Percentiles rank a stretch among this genome's conserved stretches.
These are phyloP conservation scores for Pestalotiopsis fici DNA, from an alignment of 2,329 filamentous ascomycete species.

Conservation along the genomic window DNA sequence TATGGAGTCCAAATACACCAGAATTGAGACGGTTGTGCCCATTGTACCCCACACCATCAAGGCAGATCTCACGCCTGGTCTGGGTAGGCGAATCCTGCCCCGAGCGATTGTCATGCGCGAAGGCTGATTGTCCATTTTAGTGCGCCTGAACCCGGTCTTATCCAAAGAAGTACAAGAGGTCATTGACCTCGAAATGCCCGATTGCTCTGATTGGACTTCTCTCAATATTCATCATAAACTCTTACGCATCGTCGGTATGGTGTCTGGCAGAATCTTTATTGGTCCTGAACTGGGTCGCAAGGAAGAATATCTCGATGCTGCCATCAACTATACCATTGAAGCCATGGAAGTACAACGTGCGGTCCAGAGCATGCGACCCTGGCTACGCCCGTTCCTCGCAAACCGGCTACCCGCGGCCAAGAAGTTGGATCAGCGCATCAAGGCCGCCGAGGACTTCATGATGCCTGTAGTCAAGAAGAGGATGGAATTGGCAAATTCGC, in stretches of 20 bases:
- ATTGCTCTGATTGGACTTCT: conserved; percentile 36
- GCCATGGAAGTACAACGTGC: conserved; percentile 26
- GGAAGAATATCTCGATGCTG: conserved; percentile 44
- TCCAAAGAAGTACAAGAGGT: conserved; percentile 3
- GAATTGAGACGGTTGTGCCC: not conserved
- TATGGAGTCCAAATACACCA: conserved; percentile 2
- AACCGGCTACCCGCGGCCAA: not conserved
- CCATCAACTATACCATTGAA: conserved; percentile 49
- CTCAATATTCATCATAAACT: conserved; percentile 40
- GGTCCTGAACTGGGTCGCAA: conserved; percentile 46
- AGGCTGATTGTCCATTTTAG: not conserved
- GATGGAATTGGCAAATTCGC: conserved; percentile 10
- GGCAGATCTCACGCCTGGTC: conserved; percentile 1
- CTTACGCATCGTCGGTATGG: conserved; percentile 45
- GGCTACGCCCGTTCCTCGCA: not conserved
- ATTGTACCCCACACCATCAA: conserved; percentile 1
- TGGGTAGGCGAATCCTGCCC: not conserved
- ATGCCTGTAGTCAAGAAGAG: not conserved
- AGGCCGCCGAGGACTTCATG: not conserved
- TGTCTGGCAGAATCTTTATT: conserved; percentile 48
- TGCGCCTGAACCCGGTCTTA: not conserved
- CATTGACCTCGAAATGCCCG: conserved; percentile 6
- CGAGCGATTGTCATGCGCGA: not conserved
- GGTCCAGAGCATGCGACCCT: conserved; percentile 23
- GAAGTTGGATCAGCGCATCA: not conserved